These are phyloP conservation scores for Davidsoniella neocaledoniae DNA, from an alignment of 2,329 filamentous ascomycete genomes.

Conservation along the genomic window DNA sequence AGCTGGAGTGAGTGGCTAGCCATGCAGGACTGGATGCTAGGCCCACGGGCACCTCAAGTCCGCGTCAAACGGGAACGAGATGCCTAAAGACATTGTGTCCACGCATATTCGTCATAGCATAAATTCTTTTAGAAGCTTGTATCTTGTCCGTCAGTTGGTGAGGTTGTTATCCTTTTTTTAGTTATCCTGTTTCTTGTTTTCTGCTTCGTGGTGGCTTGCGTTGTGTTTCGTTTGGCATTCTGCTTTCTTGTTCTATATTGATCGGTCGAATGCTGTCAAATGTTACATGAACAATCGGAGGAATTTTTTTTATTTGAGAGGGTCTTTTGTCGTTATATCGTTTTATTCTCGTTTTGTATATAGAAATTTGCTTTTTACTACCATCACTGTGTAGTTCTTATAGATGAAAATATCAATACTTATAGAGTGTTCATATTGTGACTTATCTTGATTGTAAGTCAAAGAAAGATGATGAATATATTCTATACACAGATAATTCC, in stretches of 20 bases:
- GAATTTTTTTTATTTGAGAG: not conserved
- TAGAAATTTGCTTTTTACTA: not conserved
- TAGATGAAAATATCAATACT: too few species aligned
- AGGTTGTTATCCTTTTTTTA: too few species aligned
- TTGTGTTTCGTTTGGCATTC: not conserved
- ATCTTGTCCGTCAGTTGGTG: too few species aligned
- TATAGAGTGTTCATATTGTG: too few species aligned
- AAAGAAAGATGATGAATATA: too few species aligned
- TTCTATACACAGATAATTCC: too few species aligned
- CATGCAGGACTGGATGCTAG: conserved; percentile 99
- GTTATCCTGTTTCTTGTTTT: not conserved
- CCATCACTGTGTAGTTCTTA: not conserved
- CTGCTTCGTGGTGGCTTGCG: not conserved
- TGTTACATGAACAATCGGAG: too few species aligned
- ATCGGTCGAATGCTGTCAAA: too few species aligned
- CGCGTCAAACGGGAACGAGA: conserved; percentile 9
- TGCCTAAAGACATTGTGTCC: not conserved
- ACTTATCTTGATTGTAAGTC: too few species aligned
- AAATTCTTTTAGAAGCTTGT: too few species aligned
- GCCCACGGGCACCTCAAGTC: conserved; percentile 46
- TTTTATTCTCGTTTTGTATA: not conserved
- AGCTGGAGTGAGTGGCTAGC: conserved; percentile 90
- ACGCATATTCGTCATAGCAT: too few species aligned
- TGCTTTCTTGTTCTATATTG: too few species aligned
- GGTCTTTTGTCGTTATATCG: not conserved